Conservation (phyloP, 306 rosid species). For the Trifolium subterraneum region DNA sequence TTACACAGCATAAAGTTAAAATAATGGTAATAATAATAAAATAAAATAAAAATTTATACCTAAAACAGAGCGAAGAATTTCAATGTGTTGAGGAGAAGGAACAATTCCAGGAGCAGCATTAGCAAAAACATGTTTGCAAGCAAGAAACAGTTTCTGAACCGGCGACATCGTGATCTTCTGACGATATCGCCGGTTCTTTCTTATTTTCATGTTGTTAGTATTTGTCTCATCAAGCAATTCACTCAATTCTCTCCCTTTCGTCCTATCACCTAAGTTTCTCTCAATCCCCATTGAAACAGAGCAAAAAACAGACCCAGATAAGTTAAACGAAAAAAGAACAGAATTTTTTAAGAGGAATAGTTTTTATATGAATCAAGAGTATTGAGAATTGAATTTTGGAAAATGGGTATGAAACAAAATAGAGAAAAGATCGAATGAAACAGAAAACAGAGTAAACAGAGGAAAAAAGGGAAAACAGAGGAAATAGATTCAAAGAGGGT, state of each 20-base stretch:
- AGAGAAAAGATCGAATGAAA: constrained; percentile 12
- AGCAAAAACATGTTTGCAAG: constrained; percentile 72
- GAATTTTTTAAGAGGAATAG: background rate
- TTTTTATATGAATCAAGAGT: background rate
- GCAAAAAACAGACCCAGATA: background rate
- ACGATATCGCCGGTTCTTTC: constrained; percentile 61
- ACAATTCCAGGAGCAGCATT: constrained; percentile 53
- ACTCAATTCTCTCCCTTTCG: constrained; percentile 55
- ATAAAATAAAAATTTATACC: constrained; percentile 42
- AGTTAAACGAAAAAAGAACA: background rate
- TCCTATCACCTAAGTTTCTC: constrained; percentile 49
- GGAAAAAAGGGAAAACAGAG: constrained; percentile 26
- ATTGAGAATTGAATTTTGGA: background rate
- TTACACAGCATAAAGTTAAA: background rate
- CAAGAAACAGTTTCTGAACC: constrained; percentile 68
- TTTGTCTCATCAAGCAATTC: constrained; percentile 58
- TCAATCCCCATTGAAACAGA: constrained; percentile 73
- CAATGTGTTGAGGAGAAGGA: constrained; percentile 67
- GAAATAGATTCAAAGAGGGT: constrained; percentile 17
- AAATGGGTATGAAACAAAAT: constrained; percentile 32
- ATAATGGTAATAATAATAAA: background rate
- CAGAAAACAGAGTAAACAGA: constrained; percentile 26
- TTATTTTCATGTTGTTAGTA: constrained; percentile 52
- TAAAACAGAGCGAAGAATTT: constrained; percentile 65
- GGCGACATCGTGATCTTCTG: constrained; percentile 57